Base-by-base conservation (phyloP, 1,284 basidiomycete species). In the Gymnopus androsaceus region DNA sequence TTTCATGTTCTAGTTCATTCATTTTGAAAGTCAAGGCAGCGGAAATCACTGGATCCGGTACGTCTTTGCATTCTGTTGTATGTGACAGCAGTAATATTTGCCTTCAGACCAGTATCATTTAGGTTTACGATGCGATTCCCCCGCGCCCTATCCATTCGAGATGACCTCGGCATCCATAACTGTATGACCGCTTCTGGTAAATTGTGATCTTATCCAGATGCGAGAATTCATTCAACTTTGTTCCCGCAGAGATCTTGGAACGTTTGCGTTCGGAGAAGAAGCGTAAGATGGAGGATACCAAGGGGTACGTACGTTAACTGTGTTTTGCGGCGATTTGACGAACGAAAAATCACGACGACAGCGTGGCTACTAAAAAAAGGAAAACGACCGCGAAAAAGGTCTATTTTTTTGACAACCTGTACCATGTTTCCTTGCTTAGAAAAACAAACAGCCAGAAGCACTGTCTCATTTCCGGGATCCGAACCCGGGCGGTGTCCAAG, bases 21-120 rank as follows among this genome's bases (percentile, higher is more conserved):
- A 88, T 97, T 31, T 62, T 97, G 60, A 90, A 90, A 63, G 83
- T 97, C 55, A 97, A 97, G 69, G 95, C 92, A 0, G 90, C 94
- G 0, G 94, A 96, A 67, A 90, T 97, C 52, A 84, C 84, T 1
- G 73, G 78, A 11, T 82, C 90, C 17, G 87, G 93, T 87, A 55
- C 61, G 74, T 63, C 27, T 27, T 30, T 19, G 12, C 40, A 27
- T 45, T 31, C 17, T 51, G 12, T 19, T 23, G 12, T 36, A 14
- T 37, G 19, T 3, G 12, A 40, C n/a, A 38, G 27, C 34, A 28
- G 7, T 48, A 21, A 55, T 30, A 21, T 3, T 15, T 23, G 36
- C 21, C 48, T n/a, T 8, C 48, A 90, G 89, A 88, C 63, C 82
- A 82, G 60, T 93, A 90, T 63, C 84, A 87, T 59, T 65, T 90